These are phyloP conservation scores for Ceratocystis smalleyi DNA, from an alignment of 2,329 filamentous ascomycete genomes.

Conservation along the genomic window DNA sequence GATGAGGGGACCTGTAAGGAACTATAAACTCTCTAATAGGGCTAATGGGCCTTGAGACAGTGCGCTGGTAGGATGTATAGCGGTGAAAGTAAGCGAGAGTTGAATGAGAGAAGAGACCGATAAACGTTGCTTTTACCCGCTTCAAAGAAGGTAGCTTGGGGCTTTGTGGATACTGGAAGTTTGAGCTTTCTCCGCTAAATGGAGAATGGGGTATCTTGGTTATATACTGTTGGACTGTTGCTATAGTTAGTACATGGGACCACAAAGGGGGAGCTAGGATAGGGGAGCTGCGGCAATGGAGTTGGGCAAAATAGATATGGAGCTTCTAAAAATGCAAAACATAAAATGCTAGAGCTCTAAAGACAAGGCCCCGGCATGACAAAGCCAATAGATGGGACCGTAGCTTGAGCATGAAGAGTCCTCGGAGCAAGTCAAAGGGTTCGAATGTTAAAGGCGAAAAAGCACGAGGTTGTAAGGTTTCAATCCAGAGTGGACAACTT, in stretches of 20 bases:
- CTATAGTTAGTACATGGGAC: conserved; percentile 2
- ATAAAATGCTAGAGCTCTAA: neutral
- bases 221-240: neutral
- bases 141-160: neutral
- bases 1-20: neutral
- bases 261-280: neutral
- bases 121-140: neutral
- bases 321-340: neutral
- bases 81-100: neutral
- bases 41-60: neutral
- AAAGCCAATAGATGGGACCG: neutral
- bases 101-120: neutral
- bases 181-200: neutral
- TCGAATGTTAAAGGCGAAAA: neutral
- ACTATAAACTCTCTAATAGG: neutral
- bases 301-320: neutral
- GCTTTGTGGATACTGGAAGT: neutral
- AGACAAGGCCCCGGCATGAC: neutral
- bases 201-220: neutral
- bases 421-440: neutral
- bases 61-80: neutral
- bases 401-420: neutral
- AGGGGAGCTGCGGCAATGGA: neutral
- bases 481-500: neutral
- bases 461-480: neutral